A percentile compares a stretch with the other conserved stretches of the same genome.
phyloP scores from a whole-genome alignment of 805 yeast genomes.

The Lachancea cidri region DNA sequence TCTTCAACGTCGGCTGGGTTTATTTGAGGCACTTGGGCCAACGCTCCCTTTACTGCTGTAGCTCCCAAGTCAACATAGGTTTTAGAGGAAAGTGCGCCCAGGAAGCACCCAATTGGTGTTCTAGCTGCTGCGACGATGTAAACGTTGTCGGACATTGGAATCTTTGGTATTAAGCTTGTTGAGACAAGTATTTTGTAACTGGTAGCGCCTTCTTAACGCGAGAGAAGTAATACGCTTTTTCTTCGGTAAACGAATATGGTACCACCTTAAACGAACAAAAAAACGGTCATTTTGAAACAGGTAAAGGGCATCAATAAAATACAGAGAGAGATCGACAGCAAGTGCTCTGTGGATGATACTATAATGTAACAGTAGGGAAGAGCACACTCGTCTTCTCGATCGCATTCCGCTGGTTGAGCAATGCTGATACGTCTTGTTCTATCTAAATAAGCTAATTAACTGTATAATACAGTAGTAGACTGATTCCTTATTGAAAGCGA shows the following conservation, averaged over 20 bases:
- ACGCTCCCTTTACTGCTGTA: conserved; percentile 85
- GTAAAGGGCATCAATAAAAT: not conserved
- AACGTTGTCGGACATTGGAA: conserved; percentile 43
- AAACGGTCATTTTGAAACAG: not conserved
- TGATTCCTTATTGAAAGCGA: too few species aligned
- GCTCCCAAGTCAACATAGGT: conserved; percentile 84
- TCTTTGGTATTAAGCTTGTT: not conserved
- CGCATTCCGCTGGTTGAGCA: too few species aligned
- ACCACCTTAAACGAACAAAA: not conserved
- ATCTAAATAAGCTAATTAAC: too few species aligned
- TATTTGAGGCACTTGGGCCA: conserved; percentile 76
- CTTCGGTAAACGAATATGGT: not conserved
- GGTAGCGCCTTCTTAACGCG: not conserved
- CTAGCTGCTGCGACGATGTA: conserved; percentile 89
- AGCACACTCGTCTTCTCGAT: too few species aligned
- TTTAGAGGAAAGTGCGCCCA: conserved; percentile 72
- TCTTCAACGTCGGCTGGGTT: conserved; percentile 75
- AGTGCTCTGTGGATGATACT: too few species aligned
- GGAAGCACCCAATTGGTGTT: conserved; percentile 95
- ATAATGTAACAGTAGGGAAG: too few species aligned
- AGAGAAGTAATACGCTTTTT: not conserved
- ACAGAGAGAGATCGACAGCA: not conserved
- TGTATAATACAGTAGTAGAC: too few species aligned
- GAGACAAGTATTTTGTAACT: not conserved
- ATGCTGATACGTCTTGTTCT: too few species aligned